Evolutionary conservation across 768 basidiomycete species (phyloP).

Genomic region (Boletellus sp.): DNA sequence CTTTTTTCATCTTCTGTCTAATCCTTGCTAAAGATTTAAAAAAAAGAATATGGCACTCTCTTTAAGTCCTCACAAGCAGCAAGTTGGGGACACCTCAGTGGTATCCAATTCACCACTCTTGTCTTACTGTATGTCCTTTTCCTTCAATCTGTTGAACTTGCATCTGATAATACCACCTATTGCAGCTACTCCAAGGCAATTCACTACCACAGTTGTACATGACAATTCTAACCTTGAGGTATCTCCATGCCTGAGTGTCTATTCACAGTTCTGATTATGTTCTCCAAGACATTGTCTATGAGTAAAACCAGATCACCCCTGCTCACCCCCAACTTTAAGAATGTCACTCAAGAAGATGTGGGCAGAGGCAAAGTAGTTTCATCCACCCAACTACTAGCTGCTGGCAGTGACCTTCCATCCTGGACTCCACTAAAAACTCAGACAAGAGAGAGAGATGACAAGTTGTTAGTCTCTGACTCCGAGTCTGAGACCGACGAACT

Average conservation of each 20-base stretch:
- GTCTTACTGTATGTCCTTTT: conserved; percentile 12
- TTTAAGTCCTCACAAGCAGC: conserved; percentile 12
- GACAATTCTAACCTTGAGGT: conserved; percentile 11
- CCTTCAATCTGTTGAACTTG: background rate
- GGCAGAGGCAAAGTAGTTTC: background rate
- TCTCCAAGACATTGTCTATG: conserved; percentile 10
- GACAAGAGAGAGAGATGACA: background rate
- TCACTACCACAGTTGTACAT: conserved; percentile 4
- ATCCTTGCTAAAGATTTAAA: background rate
- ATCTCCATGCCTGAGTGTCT: background rate
- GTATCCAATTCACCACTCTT: conserved; percentile 1
- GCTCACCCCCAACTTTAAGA: background rate
- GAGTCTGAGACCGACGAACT: conserved; percentile 6
- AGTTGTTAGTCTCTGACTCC: conserved; percentile 1
- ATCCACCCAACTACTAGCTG: background rate
- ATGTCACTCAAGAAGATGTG: background rate
- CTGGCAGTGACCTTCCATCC: conserved; percentile 24
- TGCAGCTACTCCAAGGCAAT: conserved; percentile 17
- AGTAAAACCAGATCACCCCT: conserved; percentile 2
- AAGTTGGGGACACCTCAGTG: conserved; percentile 1
- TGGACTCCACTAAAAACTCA: conserved; percentile 16
- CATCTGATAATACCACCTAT: background rate
- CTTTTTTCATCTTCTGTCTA: background rate
- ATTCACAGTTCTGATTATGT: conserved; percentile 3
- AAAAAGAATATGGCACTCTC: conserved; percentile 17